These are phyloP conservation scores for Candida andamanensis DNA, from an alignment of 805 yeast species.

Conservation along the genomic window DNA sequence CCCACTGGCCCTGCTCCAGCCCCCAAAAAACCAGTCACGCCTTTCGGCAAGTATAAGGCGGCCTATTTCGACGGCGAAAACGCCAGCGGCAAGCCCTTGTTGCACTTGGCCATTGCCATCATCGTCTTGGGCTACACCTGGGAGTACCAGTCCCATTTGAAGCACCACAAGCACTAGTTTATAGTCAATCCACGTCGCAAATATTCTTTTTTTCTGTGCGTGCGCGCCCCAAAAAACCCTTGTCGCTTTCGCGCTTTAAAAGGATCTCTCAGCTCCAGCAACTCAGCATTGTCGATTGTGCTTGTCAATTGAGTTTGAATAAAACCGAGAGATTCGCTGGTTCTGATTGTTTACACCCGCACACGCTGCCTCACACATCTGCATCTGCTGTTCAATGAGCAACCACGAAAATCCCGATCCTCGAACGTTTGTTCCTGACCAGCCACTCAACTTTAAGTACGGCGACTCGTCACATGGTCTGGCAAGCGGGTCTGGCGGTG, in stretches of 20 bases:
- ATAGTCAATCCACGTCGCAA: too few relatives aligned
- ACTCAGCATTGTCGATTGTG: neutral
- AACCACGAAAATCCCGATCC: conserved; percentile 3
- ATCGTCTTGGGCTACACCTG: conserved; percentile 78
- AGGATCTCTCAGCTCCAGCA: neutral
- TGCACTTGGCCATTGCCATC: conserved; percentile 69
- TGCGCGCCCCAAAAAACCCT: too few relatives aligned
- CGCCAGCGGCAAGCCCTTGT: conserved; percentile 76
- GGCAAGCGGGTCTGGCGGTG: neutral
- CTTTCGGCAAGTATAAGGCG: conserved; percentile 75
- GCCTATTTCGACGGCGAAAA: conserved; percentile 81
- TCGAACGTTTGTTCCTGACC: conserved; percentile 3
- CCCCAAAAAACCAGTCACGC: conserved; percentile 58
- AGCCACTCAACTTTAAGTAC: conserved; percentile 5
- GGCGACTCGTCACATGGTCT: conserved; percentile 3
- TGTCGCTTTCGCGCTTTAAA: too few relatives aligned
- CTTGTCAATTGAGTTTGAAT: neutral
- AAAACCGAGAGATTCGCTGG: too few relatives aligned
- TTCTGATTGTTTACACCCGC: too few relatives aligned
- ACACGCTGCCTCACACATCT: too few relatives aligned
- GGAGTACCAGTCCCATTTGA: conserved; percentile 88
- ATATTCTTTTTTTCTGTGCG: too few relatives aligned
- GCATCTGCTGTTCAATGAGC: too few relatives aligned
- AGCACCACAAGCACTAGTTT: conserved; percentile 31
- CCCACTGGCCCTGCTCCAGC: conserved; percentile 91